A percentile compares a stretch with the other conserved stretches of the same genome.
Evolutionary conservation across 1,139 yeast species (phyloP).

Genomic region (Lodderomyces jiufengensis): DNA sequence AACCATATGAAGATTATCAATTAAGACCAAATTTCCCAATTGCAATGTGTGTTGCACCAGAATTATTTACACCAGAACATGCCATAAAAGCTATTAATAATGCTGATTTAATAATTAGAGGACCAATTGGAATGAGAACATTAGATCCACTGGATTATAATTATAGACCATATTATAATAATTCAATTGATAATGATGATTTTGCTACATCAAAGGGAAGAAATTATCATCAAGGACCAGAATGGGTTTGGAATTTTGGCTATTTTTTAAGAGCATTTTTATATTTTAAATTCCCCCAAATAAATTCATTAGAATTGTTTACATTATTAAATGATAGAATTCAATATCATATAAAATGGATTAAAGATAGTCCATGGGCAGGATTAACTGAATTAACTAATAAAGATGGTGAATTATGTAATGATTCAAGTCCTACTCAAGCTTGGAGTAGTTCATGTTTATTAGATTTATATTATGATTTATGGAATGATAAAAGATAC

Average conservation of each 20-base stretch:
- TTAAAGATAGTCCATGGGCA: slow-evolving; percentile 78
- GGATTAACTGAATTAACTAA: slow-evolving; percentile 92
- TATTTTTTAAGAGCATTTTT: slow-evolving; percentile 77
- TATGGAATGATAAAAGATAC: slow-evolving; percentile 29
- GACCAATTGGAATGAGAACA: slow-evolving; percentile 90
- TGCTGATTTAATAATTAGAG: slow-evolving; percentile 75
- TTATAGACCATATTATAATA: slow-evolving; percentile 83
- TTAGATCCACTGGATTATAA: slow-evolving; percentile 90
- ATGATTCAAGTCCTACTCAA: slow-evolving; percentile 90
- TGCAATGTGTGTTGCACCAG: slow-evolving; percentile 93
- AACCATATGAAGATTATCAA: slow-evolving; percentile 91
- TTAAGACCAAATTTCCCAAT: slow-evolving; percentile 88
- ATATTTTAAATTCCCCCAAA: slow-evolving; percentile 43
- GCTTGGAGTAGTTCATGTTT: slow-evolving; percentile 94
- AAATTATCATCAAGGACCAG: slow-evolving; percentile 98
- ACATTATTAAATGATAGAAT: slow-evolving; percentile 48
- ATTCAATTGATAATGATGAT: slow-evolving; percentile 75
- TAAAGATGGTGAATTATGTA: slow-evolving; percentile 75
- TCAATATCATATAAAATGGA: slow-evolving; percentile 65
- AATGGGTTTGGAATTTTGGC: slow-evolving; percentile 94
- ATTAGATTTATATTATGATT: slow-evolving; percentile 72
- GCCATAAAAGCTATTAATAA: slow-evolving; percentile 62
- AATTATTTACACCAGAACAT: slow-evolving; percentile 60
- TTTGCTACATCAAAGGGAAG: slow-evolving; percentile 94
- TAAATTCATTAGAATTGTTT: slow-evolving; percentile 3